Evolutionary conservation across 2,329 filamentous ascomycete species (phyloP), one percentile per base, ranked within the genome.

Genomic region (Anthostomella pinea): DNA sequence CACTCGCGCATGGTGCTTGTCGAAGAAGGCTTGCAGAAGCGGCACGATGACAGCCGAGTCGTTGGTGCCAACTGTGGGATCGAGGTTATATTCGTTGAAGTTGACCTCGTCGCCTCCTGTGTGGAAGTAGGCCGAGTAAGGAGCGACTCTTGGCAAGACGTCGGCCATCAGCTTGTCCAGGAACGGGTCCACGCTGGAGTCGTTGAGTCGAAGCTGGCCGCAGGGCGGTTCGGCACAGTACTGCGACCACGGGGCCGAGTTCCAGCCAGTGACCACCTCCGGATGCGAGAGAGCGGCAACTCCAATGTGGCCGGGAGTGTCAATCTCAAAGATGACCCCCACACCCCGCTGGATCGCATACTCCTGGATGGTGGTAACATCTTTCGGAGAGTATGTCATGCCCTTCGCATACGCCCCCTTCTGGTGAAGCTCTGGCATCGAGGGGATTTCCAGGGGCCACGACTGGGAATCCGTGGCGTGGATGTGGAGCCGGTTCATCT

Each of bases 71-170:
- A 95, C 79, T 1, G 78, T 84, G 4, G 82, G 77, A 57, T 95
- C 88, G 8, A 91, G 73, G 25, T 69, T 69, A 55, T 87, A 90
- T 34, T 82, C 77, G 52, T 90, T 83, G 43, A 71, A 72, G 62
- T 93, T 91, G 43, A 94, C 79, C 67, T 95, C 89, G 54, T 95
- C 89, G 36, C 89, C 89, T 28, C 89, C 89, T 1, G 85, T 85
- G 65, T 95, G 88, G 69, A 91, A 94, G 65, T 91, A 79, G 6
- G 78, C 67, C 3, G 83, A 73, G 60, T 87, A 87, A 0, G 82
- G 79, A 7, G 69, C 65, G 8, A 89, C 61, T 18, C 87, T 74
- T 10, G 88, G 87, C 35, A 94, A 67, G 16, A 95, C 57, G 56
- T 95, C 89, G n/a, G 72, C 71, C 51, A 88, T 83, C 10, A 95